Evolutionary conservation across 495 filamentous ascomycete genomes (phyloP).

Genomic region (Penicillium mononematosum): DNA sequence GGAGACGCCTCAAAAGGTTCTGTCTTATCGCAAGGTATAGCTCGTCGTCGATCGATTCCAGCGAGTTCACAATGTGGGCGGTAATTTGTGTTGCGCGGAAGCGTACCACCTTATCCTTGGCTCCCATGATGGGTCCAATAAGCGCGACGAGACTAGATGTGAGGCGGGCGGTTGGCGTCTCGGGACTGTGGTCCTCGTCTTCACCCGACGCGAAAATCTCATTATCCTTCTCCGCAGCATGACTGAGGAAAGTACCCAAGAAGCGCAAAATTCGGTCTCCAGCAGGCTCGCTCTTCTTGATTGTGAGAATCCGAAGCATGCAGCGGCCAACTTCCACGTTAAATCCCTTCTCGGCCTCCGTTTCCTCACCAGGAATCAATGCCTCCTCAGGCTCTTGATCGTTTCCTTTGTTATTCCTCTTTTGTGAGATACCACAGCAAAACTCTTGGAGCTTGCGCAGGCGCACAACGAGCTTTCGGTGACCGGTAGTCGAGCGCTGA

Average conservation of each 20-base stretch:
- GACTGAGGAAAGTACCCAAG: constrained; percentile 76
- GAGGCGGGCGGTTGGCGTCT: constrained; percentile 79
- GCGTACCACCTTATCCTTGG: constrained; percentile 89
- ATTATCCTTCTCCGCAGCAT: constrained; percentile 75
- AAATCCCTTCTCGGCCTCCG: constrained; percentile 80
- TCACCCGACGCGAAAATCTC: constrained; percentile 44
- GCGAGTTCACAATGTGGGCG: constrained; percentile 82
- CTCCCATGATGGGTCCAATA: constrained; percentile 65
- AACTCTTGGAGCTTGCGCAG: constrained; percentile 84
- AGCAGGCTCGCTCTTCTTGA: constrained; percentile 89
- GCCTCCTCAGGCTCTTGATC: constrained; percentile 36
- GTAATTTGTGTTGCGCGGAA: constrained; percentile 88
- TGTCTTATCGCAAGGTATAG: constrained; percentile 76
- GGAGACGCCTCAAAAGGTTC: constrained; percentile 76
- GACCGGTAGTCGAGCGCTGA: constrained; percentile 81
- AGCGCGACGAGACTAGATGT: constrained; percentile 68
- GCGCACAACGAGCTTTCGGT: constrained; percentile 83
- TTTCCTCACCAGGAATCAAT: constrained; percentile 49
- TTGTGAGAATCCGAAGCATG: constrained; percentile 72
- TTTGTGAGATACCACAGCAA: constrained; percentile 73
- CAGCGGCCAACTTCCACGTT: constrained; percentile 81
- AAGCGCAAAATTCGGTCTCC: constrained; percentile 86
- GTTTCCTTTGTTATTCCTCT: constrained; percentile 45
- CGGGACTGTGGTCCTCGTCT: constrained; percentile 52
- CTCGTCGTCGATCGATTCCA: constrained; percentile 87